Base-by-base conservation (phyloP, 805 yeast species). In the Lipomyces kockii region DNA sequence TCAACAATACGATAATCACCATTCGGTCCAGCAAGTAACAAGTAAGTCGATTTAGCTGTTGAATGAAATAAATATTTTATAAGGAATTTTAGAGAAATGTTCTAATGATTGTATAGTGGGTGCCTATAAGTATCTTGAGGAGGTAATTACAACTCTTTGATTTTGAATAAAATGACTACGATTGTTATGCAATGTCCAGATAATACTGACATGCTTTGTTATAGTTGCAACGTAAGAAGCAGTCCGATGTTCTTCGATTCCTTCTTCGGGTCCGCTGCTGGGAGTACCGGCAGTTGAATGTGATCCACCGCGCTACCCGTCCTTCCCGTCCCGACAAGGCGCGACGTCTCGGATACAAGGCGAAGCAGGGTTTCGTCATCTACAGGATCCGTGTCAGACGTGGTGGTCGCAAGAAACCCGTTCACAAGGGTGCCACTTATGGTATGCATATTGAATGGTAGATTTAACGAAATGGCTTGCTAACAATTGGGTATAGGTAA, bases 291-390 rank as follows among this genome's bases (percentile, higher is more conserved):
- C 99, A 95, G 87, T 89, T 89, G 88, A 89, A 87, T 81, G 98
- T 93, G 77, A 90, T 95, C 85, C 98, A 95, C 97, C 90, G 99
- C 85, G 98, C 98, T 78, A 78, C 96, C 69, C 92, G 94, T 84
- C 99, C 99, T 80, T 90, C 98, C 78, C 93, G 98, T 86, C 99
- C 99, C 84, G 99, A 95, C 86, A 95, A 95, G 95, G 99, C 99
- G 80, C 94, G 99, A 89, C 92, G 97, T 85, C 90, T 95, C 81
- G 99, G 99, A 78, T 95, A 95, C 97, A 95, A 95, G 90, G 98
- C 99, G 85, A 95, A 95, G 90, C 99, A 95, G 88, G 99, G 99
- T 79, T 95, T 91, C 83, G 97, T 91, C 77, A 87, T 95, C 89
- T 95, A 86, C 97, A 90, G 99, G 85, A 86, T 94, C 84, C 92